phyloP scores from a whole-genome alignment of 148 eudicot species.

The Nepenthes mirabilis region DNA sequence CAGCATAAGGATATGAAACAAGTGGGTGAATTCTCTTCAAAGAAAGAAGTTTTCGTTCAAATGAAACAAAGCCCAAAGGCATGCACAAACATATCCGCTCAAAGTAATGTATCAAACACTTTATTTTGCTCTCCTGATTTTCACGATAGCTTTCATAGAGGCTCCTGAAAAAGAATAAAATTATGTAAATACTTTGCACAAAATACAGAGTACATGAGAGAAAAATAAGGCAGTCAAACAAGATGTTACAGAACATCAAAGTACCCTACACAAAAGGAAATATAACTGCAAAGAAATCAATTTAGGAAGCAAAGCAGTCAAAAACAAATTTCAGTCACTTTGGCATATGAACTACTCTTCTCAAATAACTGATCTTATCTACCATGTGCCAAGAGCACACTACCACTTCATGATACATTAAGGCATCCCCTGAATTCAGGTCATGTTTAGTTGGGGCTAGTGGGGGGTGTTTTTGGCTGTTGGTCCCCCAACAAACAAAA shows the following conservation, averaged over 20 bases:
- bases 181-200: not conserved
- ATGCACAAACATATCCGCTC: constrained; percentile 58
- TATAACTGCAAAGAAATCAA: too few relatives aligned
- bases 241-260: not conserved
- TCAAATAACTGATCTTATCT: too few relatives aligned
- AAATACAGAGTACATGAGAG: not conserved
- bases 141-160: constrained; percentile 44
- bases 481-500: too few relatives aligned
- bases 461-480: too few relatives aligned
- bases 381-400: too few relatives aligned
- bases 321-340: too few relatives aligned
- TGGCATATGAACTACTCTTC: too few relatives aligned
- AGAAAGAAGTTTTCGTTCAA: constrained; percentile 81
- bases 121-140: constrained; percentile 67
- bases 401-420: too few relatives aligned
- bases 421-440: too few relatives aligned
- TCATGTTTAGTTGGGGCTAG: too few relatives aligned
- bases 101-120: constrained; percentile 75
- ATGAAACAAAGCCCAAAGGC: constrained; percentile 67
- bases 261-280: too few relatives aligned
- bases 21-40: constrained; percentile 18
- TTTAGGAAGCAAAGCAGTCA: too few relatives aligned
- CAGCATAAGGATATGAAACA: constrained; percentile 38
- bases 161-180: constrained; percentile 31
- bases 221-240: not conserved